Conservation (phyloP, 2,329 filamentous ascomycete genomes). For the Penicillium aurantiogriseum region DNA sequence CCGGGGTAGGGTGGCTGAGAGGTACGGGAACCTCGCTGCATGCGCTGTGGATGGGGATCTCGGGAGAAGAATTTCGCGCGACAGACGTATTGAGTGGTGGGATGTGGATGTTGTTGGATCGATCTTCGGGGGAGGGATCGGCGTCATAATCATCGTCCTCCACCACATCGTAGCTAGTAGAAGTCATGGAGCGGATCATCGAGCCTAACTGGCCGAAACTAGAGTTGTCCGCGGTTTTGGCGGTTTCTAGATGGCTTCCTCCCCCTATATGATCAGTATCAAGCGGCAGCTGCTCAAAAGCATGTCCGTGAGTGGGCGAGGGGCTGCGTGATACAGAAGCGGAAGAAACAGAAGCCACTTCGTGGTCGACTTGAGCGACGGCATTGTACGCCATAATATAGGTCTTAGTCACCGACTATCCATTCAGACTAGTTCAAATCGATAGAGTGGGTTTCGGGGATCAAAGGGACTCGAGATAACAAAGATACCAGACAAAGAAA, state of each 20-base stretch:
- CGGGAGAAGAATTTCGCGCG: slow-evolving; percentile 27
- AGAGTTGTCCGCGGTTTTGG: slow-evolving; percentile 28
- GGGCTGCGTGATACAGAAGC: slow-evolving; percentile 36
- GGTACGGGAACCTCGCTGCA: slow-evolving; percentile 43
- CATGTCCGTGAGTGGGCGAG: slow-evolving; percentile 26
- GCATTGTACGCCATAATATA: slow-evolving; percentile 45
- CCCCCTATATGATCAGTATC: slow-evolving; percentile 35
- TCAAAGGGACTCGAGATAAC: slow-evolving; percentile 1
- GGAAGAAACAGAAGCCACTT: slow-evolving; percentile 38
- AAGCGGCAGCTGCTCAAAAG: slow-evolving; percentile 32
- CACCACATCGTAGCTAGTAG: slow-evolving; percentile 46
- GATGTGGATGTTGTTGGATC: slow-evolving; percentile 25
- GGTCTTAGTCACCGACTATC: slow-evolving; percentile 7
- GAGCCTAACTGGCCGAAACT: slow-evolving; percentile 29
- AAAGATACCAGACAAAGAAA: slow-evolving; percentile 3
- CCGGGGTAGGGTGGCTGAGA: slow-evolving; percentile 50
- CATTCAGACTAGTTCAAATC: slow-evolving; percentile 18
- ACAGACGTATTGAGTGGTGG: slow-evolving; percentile 31
- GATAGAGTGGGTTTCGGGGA: neutral
- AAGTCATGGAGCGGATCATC: slow-evolving; percentile 40
- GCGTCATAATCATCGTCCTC: slow-evolving; percentile 50
- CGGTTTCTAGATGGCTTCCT: slow-evolving; percentile 27
- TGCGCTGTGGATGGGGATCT: slow-evolving; percentile 39
- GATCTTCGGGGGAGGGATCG: slow-evolving; percentile 26
- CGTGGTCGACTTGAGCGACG: slow-evolving; percentile 42